These are phyloP conservation scores for Xylona heveae DNA, from an alignment of 495 filamentous ascomycete genomes.

Conservation along the genomic window DNA sequence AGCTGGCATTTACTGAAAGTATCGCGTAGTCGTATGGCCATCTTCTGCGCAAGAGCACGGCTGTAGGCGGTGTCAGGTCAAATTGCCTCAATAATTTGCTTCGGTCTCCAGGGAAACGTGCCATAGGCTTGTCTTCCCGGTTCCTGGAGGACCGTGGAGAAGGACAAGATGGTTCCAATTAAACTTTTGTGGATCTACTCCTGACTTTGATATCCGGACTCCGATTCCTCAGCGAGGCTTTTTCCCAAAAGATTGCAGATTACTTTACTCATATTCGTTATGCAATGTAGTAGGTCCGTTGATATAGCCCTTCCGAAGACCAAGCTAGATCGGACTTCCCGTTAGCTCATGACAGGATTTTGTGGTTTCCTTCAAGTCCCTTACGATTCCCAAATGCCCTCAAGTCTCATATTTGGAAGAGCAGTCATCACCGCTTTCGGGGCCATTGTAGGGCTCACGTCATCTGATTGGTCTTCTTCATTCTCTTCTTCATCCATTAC, in stretches of 20 bases:
- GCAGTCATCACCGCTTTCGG: slow-evolving; percentile 12
- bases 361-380: slow-evolving; percentile 6
- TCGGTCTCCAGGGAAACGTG: not conserved
- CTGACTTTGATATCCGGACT: slow-evolving; percentile 5
- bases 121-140: slow-evolving; percentile 30
- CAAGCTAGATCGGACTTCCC: slow-evolving; percentile 13
- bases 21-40: slow-evolving; percentile 30
- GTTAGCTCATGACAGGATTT: not conserved
- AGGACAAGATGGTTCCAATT: slow-evolving; percentile 19
- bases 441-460: not conserved
- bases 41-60: slow-evolving; percentile 30
- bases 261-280: slow-evolving; percentile 23
- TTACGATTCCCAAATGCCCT: slow-evolving; percentile 28
- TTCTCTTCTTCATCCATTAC: not conserved
- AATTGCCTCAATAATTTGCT: slow-evolving; percentile 4
- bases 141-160: slow-evolving; percentile 33
- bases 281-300: slow-evolving; percentile 19
- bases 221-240: slow-evolving; percentile 5
- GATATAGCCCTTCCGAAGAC: slow-evolving; percentile 27
- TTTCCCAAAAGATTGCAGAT: slow-evolving; percentile 18
- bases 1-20: slow-evolving; percentile 21
- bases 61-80: slow-evolving; percentile 12
- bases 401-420: slow-evolving; percentile 21
- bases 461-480: slow-evolving; percentile 5
- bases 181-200: slow-evolving; percentile 10